Percentiles rank a stretch among this genome's conserved stretches.
These are phyloP conservation scores for Turnera subulata DNA, from an alignment of 345 rosid genomes.

Conservation along the genomic window DNA sequence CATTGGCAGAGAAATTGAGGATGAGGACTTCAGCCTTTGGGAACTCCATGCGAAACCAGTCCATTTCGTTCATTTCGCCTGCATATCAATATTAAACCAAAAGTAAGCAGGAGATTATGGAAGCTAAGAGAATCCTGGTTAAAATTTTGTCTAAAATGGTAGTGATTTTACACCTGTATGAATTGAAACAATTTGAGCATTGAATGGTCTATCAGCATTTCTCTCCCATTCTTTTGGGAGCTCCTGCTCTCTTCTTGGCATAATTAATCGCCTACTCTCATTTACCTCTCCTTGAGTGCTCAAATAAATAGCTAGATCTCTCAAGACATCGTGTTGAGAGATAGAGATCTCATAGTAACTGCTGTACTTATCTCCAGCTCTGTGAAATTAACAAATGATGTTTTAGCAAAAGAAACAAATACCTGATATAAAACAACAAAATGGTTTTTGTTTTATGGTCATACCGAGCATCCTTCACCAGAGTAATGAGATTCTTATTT, in stretches of 20 bases:
- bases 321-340: slow-evolving; percentile 83
- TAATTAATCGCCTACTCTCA: slow-evolving; percentile 48
- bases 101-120: not conserved
- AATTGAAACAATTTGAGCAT: slow-evolving; percentile 76
- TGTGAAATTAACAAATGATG: slow-evolving; percentile 29
- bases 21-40: slow-evolving; percentile 87
- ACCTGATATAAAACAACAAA: not conserved
- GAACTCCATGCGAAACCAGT: slow-evolving; percentile 73
- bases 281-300: slow-evolving; percentile 41
- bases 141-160: too few relatives aligned
- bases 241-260: slow-evolving; percentile 60
- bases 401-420: not conserved
- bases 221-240: slow-evolving; percentile 88
- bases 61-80: slow-evolving; percentile 82
- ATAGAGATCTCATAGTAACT: slow-evolving; percentile 67
- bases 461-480: slow-evolving; percentile 76
- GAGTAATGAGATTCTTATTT: slow-evolving; percentile 67
- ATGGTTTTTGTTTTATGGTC: not conserved
- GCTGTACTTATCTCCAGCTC: slow-evolving; percentile 64
- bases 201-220: slow-evolving; percentile 48
- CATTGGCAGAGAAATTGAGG: slow-evolving; percentile 55
- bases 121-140: not conserved
- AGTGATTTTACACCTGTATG: slow-evolving; percentile 49
- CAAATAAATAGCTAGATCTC: slow-evolving; percentile 78
- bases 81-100: slow-evolving; percentile 8